phyloP scores from a whole-genome alignment of 2,329 filamentous ascomycete genomes.

The Sclerotinia glacialis region DNA sequence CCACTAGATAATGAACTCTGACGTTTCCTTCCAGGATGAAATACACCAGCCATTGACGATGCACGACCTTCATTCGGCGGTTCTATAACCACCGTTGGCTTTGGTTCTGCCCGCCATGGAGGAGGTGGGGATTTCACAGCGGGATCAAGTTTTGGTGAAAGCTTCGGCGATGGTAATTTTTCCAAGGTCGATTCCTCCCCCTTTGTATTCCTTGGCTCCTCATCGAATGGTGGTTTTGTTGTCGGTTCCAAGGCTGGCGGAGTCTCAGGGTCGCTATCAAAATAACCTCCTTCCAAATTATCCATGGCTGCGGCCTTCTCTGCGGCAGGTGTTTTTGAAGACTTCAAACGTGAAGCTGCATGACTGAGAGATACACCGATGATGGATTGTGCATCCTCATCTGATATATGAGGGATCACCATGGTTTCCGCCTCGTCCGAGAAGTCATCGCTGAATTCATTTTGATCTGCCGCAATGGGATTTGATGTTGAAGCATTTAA shows the following conservation, averaged over 20 bases:
- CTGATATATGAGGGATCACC: slow-evolving; percentile 29
- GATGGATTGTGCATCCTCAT: slow-evolving; percentile 58
- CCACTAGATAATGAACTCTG: slow-evolving; percentile 54
- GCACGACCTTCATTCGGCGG: slow-evolving; percentile 36
- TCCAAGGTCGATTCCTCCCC: slow-evolving; percentile 23
- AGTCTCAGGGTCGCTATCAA: slow-evolving; percentile 40
- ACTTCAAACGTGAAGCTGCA: slow-evolving; percentile 54
- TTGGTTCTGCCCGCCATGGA: slow-evolving; percentile 47
- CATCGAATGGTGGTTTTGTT: slow-evolving; percentile 4
- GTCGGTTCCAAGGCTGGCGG: slow-evolving; percentile 29
- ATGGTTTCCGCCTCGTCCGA: slow-evolving; percentile 32
- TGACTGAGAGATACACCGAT: slow-evolving; percentile 59
- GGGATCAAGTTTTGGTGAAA: slow-evolving; percentile 22
- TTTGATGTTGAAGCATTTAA: slow-evolving; percentile 17
- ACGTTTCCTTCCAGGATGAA: slow-evolving; percentile 45
- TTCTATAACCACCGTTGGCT: slow-evolving; percentile 40
- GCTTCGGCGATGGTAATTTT: slow-evolving; percentile 36
- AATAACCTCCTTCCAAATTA: slow-evolving; percentile 46
- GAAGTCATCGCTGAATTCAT: slow-evolving; percentile 24
- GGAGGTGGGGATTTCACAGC: slow-evolving; percentile 29
- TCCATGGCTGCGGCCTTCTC: slow-evolving; percentile 59
- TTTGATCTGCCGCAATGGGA: slow-evolving; percentile 19
- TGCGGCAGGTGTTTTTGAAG: slow-evolving; percentile 53
- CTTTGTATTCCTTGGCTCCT: not conserved
- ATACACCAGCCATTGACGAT: slow-evolving; percentile 47